Base-by-base conservation (phyloP, 345 rosid genomes). In the Microcos paniculata region DNA sequence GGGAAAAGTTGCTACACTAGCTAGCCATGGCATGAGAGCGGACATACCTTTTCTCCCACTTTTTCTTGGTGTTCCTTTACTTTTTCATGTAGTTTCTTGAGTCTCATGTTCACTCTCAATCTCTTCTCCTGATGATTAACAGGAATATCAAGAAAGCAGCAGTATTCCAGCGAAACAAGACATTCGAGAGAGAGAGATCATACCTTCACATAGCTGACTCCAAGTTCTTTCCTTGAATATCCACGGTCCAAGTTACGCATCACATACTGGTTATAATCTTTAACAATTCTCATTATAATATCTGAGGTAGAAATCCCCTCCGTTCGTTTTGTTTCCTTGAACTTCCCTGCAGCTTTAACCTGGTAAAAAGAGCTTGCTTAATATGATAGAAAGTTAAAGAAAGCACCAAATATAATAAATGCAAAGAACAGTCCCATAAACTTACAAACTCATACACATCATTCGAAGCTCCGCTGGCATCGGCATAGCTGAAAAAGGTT, bases 391-490 rank as follows among this genome's bases (percentile, higher is more conserved):
- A 59, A 33, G 24, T 6, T 12, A 10, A 28, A 61, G 19, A 53
- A 16, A 38, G 13, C 33, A 49, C 45, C 65, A 61, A 78, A 51
- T 28, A 61, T 38, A 55, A 1, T 18, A 63, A 76, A 19, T 65
- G 45, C 14, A 63, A 75, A 80, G 33, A 72, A 56, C 70, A 10
- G 76, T 57, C 58, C 58, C 71, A 53, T 66, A 10, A 42, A 87
- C 97, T 89, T 81, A 92, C 98, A 85, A 94, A 92, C 84, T 94
- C 98, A 77, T 92, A 94, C 57, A 94, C 96, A 84, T 92, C 97
- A 15, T 92, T 88, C 31, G 90, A 96, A 78, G 97, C 92, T 72
- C 97, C 98, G 68, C 94, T 94, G 40, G 89, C 83, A 80, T 94
- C 98, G n/a, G 96, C 97, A 85, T 94, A 90, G 77, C 97, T 94